These are phyloP conservation scores for Cystofilobasidium capitatum DNA, from an alignment of 768 basidiomycete species.

Conservation along the genomic window DNA sequence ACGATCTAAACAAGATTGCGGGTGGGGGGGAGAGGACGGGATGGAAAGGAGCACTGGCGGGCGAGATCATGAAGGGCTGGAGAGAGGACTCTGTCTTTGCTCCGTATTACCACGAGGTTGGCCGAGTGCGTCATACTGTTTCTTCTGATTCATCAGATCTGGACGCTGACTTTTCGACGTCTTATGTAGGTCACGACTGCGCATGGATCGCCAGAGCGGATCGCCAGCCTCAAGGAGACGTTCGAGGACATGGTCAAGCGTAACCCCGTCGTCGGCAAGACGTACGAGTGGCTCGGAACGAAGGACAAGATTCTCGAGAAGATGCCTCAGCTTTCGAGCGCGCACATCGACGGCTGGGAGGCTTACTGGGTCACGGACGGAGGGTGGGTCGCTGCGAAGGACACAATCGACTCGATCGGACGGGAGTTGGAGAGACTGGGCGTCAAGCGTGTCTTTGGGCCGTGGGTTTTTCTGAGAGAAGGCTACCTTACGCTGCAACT, in stretches of 20 bases:
- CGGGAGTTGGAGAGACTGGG: conserved; percentile 30
- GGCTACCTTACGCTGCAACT: background rate
- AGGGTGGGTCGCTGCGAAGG: conserved; percentile 37
- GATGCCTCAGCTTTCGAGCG: conserved; percentile 29
- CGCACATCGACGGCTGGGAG: conserved; percentile 34
- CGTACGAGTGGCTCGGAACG: conserved; percentile 31
- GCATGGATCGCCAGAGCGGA: conserved; percentile 27
- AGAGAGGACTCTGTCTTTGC: conserved; percentile 34
- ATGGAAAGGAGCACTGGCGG: conserved; percentile 26
- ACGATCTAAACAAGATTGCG: conserved; percentile 37
- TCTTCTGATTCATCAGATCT: background rate
- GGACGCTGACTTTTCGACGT: background rate
- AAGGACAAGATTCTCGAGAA: conserved; percentile 29
- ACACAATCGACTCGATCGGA: conserved; percentile 35
- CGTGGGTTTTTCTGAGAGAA: conserved; percentile 5
- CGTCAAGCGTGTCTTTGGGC: conserved; percentile 33
- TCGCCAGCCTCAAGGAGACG: conserved; percentile 25
- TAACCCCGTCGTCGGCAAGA: conserved; percentile 1
- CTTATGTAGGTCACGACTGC: conserved; percentile 18
- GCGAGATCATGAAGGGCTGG: conserved; percentile 36
- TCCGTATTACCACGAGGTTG: conserved; percentile 33
- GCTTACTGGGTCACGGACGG: conserved; percentile 31
- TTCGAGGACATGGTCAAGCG: conserved; percentile 28
- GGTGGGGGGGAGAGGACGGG: conserved; percentile 27
- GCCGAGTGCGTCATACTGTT: conserved; percentile 35